Base-by-base conservation (phyloP, 148 eudicot genomes). In the Camellia lanceoleosa region DNA sequence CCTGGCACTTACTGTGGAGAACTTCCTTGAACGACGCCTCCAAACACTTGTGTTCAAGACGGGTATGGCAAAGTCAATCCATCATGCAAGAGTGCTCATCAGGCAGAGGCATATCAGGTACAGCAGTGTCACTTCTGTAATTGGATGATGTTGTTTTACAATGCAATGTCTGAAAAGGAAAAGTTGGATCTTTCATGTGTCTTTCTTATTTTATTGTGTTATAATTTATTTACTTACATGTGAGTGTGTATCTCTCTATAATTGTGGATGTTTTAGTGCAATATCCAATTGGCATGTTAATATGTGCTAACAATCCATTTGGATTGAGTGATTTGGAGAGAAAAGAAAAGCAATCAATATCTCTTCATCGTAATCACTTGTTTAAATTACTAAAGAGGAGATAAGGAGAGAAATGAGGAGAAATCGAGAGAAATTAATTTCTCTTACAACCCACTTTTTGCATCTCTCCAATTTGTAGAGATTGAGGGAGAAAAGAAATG, bases 21-120 rank as follows among this genome's bases (percentile, higher is more conserved):
- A 85, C 83, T 91, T 91, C 77, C 85, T 91, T 70, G 94, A 91
- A 69, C 89, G 94, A 49, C 94, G 94, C 30, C 90, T 91, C 14
- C 94, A 91, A 61, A 91, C 94, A 38, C 91, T 86, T 6, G 94
- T 91, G 46, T 91, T 91, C 84, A 91, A 91, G 87, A 82, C 90
- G 41, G 94, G 94, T 61, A 91, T 91, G 94, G 94, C 94, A 18
- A 91, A 91, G 94, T 91, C 92, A 30, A 91, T 91, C 55, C 94
- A 91, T 80, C 94, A 91, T 77, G 94, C 94, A 41, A 89, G 94
- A 61, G 94, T 91, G 23, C 91, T 91, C 77, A 91, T 91, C 82
- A 84, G 89, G 89, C 94, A 91, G 71, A 91, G 85, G 87, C 94
- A 91, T 60, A 91, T 91, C 80, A 91, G 94, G 94, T 91, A 82